Percentiles rank a stretch among this genome's conserved stretches.
Evolutionary conservation across 129 eudicot genomes (phyloP).

Genomic region (Artemisia argyi): DNA sequence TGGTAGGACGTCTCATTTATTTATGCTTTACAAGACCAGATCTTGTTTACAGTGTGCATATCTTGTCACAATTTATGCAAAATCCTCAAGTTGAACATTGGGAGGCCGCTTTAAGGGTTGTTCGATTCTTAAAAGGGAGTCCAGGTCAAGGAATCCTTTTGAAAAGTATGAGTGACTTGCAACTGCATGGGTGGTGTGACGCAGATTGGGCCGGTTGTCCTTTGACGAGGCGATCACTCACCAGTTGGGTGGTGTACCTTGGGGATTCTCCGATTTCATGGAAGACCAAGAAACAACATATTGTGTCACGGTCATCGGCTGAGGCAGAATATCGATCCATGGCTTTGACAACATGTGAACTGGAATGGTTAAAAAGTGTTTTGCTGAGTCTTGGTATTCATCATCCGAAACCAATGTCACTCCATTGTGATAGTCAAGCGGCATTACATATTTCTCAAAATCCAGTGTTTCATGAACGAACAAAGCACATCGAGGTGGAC

Average conservation of each 20-base stretch:
- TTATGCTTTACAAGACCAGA: too few species aligned
- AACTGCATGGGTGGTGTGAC: conserved; percentile 3
- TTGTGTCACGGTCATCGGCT: background rate
- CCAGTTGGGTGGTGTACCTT: background rate
- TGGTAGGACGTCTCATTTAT: too few species aligned
- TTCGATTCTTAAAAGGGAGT: background rate
- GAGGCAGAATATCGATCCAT: conserved; percentile 3
- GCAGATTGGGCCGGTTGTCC: background rate
- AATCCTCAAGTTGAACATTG: background rate
- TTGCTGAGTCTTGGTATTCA: background rate
- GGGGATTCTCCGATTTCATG: background rate
- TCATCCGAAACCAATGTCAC: background rate
- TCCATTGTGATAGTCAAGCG: conserved; percentile 5
- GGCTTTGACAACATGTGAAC: background rate
- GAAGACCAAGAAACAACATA: conserved; percentile 3
- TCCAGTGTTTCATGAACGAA: too few species aligned
- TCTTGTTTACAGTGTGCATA: conserved; percentile 8
- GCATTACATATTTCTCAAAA: conserved; percentile 8
- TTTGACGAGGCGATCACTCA: background rate
- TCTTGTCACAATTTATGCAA: conserved; percentile 5
- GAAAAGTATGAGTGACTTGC: background rate
- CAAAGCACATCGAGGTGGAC: too few species aligned
- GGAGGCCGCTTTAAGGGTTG: conserved; percentile 8
- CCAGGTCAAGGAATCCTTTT: background rate
- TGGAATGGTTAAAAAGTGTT: conserved; percentile 12